Conservation (phyloP, 768 basidiomycete genomes). For the Lentinula sp. region DNA sequence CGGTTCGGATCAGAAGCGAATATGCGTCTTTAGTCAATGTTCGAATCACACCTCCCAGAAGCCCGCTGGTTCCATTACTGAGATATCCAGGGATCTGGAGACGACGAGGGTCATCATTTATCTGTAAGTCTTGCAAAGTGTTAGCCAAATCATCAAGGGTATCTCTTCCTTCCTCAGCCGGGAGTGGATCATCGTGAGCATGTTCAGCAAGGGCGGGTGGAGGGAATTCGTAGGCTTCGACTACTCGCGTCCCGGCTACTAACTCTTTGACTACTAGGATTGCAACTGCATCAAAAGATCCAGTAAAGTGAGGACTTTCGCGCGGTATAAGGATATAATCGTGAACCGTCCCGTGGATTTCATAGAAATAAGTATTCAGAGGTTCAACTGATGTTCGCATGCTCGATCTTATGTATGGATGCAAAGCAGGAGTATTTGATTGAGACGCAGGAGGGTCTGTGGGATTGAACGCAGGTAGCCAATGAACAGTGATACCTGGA, state of each 20-base stretch:
- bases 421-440: conserved; percentile 18
- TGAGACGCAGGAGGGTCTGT: conserved; percentile 32
- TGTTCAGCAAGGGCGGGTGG: conserved; percentile 38
- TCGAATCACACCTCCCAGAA: conserved; percentile 39
- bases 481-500: conserved; percentile 61
- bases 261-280: conserved; percentile 59
- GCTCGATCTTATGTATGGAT: conserved; percentile 46
- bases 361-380: conserved; percentile 49
- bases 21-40: conserved; percentile 43
- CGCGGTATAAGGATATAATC: conserved; percentile 78
- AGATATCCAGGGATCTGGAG: conserved; percentile 31
- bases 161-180: conserved; percentile 10
- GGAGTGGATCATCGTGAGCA: conserved; percentile 3
- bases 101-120: conserved; percentile 29
- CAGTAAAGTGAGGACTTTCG: conserved; percentile 61
- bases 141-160: conserved; percentile 30
- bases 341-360: conserved; percentile 53
- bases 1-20: conserved; percentile 27
- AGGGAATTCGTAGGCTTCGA: conserved; percentile 69
- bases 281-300: conserved; percentile 60
- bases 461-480: conserved; percentile 62
- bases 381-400: conserved; percentile 57
- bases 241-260: conserved; percentile 36
- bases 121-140: conserved; percentile 32
- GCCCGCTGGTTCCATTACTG: conserved; percentile 27